Base-by-base conservation (phyloP, 108 stramenopile genomes). In the Aureococcus anophagefferens region DNA sequence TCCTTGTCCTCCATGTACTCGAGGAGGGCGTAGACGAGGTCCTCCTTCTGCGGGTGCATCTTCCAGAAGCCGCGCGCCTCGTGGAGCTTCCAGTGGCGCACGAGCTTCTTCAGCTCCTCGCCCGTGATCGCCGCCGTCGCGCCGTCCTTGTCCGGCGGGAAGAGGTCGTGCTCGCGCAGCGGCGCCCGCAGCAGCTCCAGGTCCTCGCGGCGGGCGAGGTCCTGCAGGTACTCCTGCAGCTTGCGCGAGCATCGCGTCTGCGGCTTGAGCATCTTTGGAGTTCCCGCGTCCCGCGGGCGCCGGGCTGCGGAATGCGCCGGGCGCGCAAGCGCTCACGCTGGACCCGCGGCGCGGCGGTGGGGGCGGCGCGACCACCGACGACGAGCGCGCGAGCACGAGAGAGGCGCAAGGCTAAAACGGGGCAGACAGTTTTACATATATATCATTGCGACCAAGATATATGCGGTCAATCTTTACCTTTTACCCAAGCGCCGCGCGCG, bases 71-170 rank as follows among this genome's bases (percentile, higher is more conserved):
- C 75, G 4, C 80, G 67, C 14, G 34, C 63, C 65, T 80, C 80
- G 59, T 80, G 75, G 46, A 80, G 72, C 72, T 80, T 80, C 80
- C 80, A 80, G 31, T 64, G n/a, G 5, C 80, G 74, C 28, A 74
- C 80, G 25, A 80, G 71, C 71, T 80, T 80, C 73, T 80, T 80
- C 34, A 80, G 72, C 72, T 80, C 80, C 69, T 75, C 75, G 18
- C 33, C 62, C 17, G 69, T 75, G 30, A 75, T 75, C 28, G 30
- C 29, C 21, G 70, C 62, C 25, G 62, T 45, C 5, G 33, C 59
- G 35, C 30, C 33, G 62, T n/a, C 34, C 45, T 36, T 17, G 70
- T 34, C 34, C 15, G 63, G 5, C 30, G 63, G 63, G 63, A 30
- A 29, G 32, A 70, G 59, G 33, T 62, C 30, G 29, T 70, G 29